A percentile compares a stretch with the other conserved stretches of the same genome.
phyloP scores from a whole-genome alignment of 495 filamentous ascomycete species.

The Bombardia bombarda region DNA sequence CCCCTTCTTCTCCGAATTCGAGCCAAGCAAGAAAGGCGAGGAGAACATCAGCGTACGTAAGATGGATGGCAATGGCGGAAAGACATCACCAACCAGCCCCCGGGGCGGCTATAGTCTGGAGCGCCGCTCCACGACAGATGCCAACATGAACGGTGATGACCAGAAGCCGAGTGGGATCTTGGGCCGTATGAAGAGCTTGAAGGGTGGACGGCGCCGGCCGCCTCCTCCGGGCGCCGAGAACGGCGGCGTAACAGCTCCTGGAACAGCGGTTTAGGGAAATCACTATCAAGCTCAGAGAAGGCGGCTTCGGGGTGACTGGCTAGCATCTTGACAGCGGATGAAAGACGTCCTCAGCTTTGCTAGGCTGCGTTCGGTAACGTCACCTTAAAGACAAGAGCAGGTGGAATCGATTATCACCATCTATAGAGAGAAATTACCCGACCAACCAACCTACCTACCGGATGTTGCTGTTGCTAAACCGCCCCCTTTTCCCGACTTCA shows the following conservation, averaged over 20 bases:
- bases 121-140: slow-evolving; percentile 64
- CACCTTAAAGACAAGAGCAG: no score
- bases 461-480: not conserved
- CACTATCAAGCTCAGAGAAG: slow-evolving; percentile 2
- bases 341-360: not conserved
- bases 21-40: slow-evolving; percentile 26
- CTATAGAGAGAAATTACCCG: no score
- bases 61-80: slow-evolving; percentile 32
- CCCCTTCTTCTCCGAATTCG: slow-evolving; percentile 84
- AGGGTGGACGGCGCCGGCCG: slow-evolving; percentile 44
- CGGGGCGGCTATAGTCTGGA: slow-evolving; percentile 48
- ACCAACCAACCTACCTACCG: no score
- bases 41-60: slow-evolving; percentile 34
- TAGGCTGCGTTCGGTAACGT: no score
- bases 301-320: not conserved
- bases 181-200: slow-evolving; percentile 81
- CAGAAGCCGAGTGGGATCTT: slow-evolving; percentile 57
- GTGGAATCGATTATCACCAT: no score
- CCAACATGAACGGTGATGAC: slow-evolving; percentile 28
- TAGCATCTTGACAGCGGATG: not conserved
- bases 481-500: not conserved
- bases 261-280: slow-evolving; percentile 22
- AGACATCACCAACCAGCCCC: slow-evolving; percentile 54
- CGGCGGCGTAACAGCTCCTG: slow-evolving; percentile 12
- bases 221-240: slow-evolving; percentile 22